Evolutionary conservation across 129 eudicot genomes (phyloP).

Genomic region (Cynara cardunculus): DNA sequence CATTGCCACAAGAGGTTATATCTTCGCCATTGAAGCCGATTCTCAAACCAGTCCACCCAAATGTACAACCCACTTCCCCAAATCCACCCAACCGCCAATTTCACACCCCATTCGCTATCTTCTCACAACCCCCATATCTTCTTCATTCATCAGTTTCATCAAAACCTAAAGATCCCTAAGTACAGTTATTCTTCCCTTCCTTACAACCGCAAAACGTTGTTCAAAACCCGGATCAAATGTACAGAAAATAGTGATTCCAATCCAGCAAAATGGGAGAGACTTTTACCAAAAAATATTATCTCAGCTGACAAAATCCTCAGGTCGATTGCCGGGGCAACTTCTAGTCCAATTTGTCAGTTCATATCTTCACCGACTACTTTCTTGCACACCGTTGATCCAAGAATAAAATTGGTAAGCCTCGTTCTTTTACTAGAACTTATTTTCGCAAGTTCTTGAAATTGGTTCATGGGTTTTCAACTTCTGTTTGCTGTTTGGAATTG

Average conservation of each 20-base stretch:
- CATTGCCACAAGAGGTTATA: background rate
- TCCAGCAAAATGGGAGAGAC: constrained; percentile 48
- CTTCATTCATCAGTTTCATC: constrained; percentile 18
- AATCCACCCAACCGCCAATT: constrained; percentile 29
- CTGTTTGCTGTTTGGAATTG: background rate
- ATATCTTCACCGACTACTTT: constrained; percentile 81
- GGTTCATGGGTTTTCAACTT: background rate
- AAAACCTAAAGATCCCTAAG: constrained; percentile 7
- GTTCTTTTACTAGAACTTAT: background rate
- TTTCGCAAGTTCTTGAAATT: constrained; percentile 3
- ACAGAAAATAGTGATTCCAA: constrained; percentile 23
- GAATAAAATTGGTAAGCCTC: constrained; percentile 68
- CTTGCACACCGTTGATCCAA: constrained; percentile 89
- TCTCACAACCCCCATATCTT: constrained; percentile 28
- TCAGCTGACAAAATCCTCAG: constrained; percentile 74
- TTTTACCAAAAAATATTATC: constrained; percentile 52
- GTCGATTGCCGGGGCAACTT: constrained; percentile 82
- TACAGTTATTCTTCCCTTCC: constrained; percentile 5
- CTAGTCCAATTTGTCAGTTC: constrained; percentile 95
- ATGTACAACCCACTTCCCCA: constrained; percentile 43
- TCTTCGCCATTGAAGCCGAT: background rate
- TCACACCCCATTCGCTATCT: constrained; percentile 22
- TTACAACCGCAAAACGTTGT: constrained; percentile 26
- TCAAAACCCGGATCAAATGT: constrained; percentile 39
- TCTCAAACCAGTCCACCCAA: constrained; percentile 12